Evolutionary conservation across 75 land plant genomes (phyloP).

Genomic region (Sequoiadendron giganteum): DNA sequence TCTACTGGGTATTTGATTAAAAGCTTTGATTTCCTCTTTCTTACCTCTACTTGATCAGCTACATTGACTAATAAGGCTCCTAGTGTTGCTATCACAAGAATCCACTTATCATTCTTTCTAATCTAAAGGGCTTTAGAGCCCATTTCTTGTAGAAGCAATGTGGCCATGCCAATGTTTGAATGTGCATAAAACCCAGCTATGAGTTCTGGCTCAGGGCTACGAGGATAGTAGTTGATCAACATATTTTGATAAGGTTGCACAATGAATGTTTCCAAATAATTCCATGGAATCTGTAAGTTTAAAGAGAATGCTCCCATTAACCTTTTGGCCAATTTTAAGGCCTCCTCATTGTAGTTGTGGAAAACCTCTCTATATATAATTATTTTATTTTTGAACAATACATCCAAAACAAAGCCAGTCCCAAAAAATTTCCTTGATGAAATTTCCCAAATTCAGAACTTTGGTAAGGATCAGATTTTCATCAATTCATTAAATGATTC

Average conservation of each 20-base stretch:
- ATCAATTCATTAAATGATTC: no score
- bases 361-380: neutral
- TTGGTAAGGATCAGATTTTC: no score
- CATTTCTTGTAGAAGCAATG: slow-evolving; percentile 44
- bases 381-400: no score
- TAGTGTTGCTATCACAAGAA: slow-evolving; percentile 40
- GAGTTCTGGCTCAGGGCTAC: slow-evolving; percentile 55
- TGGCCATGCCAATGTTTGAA: slow-evolving; percentile 48
- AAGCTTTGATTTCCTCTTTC: no score
- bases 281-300: slow-evolving; percentile 9
- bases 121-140: slow-evolving; percentile 46
- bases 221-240: slow-evolving; percentile 47
- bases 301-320: slow-evolving; percentile 12
- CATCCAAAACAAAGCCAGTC: no score
- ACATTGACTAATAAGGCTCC: slow-evolving; percentile 58
- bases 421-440: no score
- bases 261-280: slow-evolving; percentile 6
- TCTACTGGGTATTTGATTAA: no score
- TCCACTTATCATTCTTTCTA: slow-evolving; percentile 31
- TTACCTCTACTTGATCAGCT: slow-evolving; percentile 62
- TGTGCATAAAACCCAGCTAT: slow-evolving; percentile 42
- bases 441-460: no score
- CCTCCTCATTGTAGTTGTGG: neutral
- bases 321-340: neutral
- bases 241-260: slow-evolving; percentile 7